Conservation (phyloP, 2,329 filamentous ascomycete species). For the Talaromyces sp. region DNA sequence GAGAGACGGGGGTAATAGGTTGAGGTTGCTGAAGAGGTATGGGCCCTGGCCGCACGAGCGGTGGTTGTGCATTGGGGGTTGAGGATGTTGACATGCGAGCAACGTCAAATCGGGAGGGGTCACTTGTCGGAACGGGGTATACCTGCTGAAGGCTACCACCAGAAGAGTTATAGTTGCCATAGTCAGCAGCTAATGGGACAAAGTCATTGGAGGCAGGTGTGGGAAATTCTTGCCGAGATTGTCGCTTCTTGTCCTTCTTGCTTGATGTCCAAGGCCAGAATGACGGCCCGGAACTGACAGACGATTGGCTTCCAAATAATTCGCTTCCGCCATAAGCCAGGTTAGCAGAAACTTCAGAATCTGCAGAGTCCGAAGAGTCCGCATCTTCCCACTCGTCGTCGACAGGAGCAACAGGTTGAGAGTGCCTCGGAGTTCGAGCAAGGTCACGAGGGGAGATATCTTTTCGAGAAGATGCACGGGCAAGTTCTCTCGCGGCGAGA, state of each 20-base stretch:
- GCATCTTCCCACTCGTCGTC: slow-evolving; percentile 57
- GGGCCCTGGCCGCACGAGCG: slow-evolving; percentile 47
- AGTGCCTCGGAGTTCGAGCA: slow-evolving; percentile 7
- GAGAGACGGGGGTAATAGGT: slow-evolving; percentile 67
- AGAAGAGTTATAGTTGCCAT: slow-evolving; percentile 15
- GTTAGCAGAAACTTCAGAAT: slow-evolving; percentile 17
- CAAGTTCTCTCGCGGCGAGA: slow-evolving; percentile 38
- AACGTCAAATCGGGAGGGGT: slow-evolving; percentile 58
- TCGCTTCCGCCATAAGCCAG: slow-evolving; percentile 54
- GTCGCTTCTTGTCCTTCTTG: slow-evolving; percentile 36
- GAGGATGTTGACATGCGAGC: slow-evolving; percentile 23
- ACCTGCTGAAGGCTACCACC: slow-evolving; percentile 52
- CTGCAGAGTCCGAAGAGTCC: slow-evolving; percentile 50
- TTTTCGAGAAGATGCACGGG: slow-evolving; percentile 28
- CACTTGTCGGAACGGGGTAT: slow-evolving; percentile 61
- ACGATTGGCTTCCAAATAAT: slow-evolving; percentile 44
- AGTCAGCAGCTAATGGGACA: not conserved
- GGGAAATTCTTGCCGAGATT: not conserved
- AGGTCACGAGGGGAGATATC: slow-evolving; percentile 23
- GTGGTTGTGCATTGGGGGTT: slow-evolving; percentile 19
- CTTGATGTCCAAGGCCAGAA: slow-evolving; percentile 59
- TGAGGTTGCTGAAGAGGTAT: slow-evolving; percentile 80
- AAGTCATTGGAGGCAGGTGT: not conserved
- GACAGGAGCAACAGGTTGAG: slow-evolving; percentile 25
- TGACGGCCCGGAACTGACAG: slow-evolving; percentile 46